Evolutionary conservation across 192 early-diverging fungal genomes (phyloP).

Genomic region (Coemansia sp.): DNA sequence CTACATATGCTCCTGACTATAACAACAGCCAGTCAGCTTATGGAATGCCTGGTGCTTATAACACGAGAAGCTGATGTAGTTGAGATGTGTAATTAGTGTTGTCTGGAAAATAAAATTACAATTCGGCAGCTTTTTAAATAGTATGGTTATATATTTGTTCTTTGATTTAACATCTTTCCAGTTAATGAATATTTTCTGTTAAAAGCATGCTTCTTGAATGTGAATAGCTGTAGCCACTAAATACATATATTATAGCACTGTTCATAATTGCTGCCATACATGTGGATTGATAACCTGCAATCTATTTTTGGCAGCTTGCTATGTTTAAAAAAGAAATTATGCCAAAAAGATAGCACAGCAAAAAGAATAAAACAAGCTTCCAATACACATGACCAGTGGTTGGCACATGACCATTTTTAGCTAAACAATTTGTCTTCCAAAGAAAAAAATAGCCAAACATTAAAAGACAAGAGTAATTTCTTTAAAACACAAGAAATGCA

Average conservation of each 20-base stretch:
- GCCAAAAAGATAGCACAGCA: background rate
- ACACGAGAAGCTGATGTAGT: background rate
- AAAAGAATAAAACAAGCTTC: background rate
- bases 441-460: no score
- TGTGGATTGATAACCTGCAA: no score
- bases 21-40: background rate
- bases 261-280: no score
- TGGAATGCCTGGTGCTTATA: background rate
- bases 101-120: background rate
- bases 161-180: no score
- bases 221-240: no score
- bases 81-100: background rate
- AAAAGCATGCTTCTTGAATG: no score
- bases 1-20: background rate
- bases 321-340: background rate
- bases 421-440: background rate
- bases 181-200: no score
- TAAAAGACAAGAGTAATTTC: no score
- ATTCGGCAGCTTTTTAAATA: background rate
- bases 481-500: no score
- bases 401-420: background rate
- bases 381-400: background rate
- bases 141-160: no score
- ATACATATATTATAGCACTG: no score
- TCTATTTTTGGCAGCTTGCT: background rate